Evolutionary conservation across 768 basidiomycete genomes (phyloP).

Genomic region (Porphyrellus cyaneotinctus): DNA sequence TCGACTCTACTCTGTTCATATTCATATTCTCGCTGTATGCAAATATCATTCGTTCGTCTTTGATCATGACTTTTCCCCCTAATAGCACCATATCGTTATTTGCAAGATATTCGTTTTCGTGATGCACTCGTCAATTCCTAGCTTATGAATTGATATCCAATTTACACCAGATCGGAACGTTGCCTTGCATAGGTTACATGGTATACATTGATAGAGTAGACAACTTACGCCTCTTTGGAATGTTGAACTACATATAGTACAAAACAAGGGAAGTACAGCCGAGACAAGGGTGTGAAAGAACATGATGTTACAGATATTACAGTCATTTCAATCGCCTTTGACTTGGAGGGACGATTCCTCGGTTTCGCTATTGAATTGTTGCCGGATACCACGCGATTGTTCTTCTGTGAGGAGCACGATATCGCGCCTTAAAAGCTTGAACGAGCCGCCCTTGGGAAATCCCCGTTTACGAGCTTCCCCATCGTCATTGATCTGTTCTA

Average conservation of each 20-base stretch:
- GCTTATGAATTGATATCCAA: too few species aligned
- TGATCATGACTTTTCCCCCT: too few species aligned
- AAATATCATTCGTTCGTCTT: too few species aligned
- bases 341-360: not conserved
- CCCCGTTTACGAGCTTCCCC: conserved; percentile 49
- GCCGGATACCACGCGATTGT: conserved; percentile 34
- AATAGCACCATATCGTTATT: too few species aligned
- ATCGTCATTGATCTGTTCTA: conserved; percentile 51
- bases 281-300: not conserved
- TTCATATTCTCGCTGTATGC: too few species aligned
- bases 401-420: conserved; percentile 42
- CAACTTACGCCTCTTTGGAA: not conserved
- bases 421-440: conserved; percentile 46
- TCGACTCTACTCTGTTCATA: too few species aligned
- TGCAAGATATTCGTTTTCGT: too few species aligned
- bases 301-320: not conserved
- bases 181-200: conserved; percentile 15
- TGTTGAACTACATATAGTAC: not conserved
- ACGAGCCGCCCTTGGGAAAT: conserved; percentile 43
- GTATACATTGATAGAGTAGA: not conserved
- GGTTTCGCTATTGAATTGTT: conserved; percentile 13
- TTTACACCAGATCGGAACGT: too few species aligned
- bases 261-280: not conserved
- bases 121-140: too few species aligned
- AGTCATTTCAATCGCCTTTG: not conserved